Evolutionary conservation across 306 rosid genomes (phyloP).

Genomic region (Canavalia ensiformis): DNA sequence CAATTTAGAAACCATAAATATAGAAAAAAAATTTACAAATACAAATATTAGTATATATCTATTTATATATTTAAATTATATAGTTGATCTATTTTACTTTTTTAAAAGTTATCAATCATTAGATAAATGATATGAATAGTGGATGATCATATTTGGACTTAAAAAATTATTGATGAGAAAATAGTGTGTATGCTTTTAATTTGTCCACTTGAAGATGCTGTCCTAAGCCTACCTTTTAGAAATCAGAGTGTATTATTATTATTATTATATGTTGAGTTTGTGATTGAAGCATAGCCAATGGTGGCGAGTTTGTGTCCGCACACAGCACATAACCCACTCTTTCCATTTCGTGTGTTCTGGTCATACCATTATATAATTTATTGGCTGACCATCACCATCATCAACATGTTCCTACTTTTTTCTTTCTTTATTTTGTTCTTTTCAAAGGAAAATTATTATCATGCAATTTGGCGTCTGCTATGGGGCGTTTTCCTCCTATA

Average conservation of each 20-base stretch:
- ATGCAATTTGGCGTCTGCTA: not conserved
- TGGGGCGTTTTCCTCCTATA: not conserved
- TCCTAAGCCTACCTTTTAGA: not conserved
- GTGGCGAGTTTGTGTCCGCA: conserved; percentile 27
- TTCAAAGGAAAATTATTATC: not conserved
- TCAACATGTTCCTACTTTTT: not conserved
- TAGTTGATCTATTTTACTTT: no score
- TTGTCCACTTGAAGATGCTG: conserved; percentile 32
- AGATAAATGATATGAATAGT: no score
- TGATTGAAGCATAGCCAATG: not conserved
- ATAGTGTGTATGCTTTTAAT: not conserved
- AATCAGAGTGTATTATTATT: conserved; percentile 5
- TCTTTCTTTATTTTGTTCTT: no score
- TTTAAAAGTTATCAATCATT: no score
- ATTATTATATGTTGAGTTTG: not conserved
- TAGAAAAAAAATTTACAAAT: no score
- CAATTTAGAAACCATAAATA: not conserved
- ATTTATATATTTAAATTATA: no score
- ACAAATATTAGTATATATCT: no score
- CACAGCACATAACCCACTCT: conserved; percentile 31
- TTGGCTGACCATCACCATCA: conserved; percentile 4
- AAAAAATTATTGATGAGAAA: not conserved
- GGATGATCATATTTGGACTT: no score
- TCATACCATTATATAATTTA: conserved; percentile 33
- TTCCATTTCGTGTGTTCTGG: not conserved